A percentile compares a stretch with the other conserved stretches of the same genome.
Conservation (phyloP, 2,329 filamentous ascomycete genomes). For the Elsinoe fawcettii region DNA sequence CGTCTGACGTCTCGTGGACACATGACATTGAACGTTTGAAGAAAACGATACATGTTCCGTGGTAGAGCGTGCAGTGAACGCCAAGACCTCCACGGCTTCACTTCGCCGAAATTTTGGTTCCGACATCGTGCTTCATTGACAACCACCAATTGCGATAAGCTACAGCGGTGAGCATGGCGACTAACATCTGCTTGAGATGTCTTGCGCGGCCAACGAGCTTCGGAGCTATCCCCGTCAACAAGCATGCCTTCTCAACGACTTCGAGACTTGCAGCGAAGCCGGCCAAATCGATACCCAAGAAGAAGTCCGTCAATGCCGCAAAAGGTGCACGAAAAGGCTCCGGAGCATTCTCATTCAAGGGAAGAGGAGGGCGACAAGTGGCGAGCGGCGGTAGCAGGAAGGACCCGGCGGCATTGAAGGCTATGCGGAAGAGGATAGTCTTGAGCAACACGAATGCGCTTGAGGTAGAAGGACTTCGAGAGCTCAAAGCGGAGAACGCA, state of each 20-base stretch:
- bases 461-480: slow-evolving; percentile 59
- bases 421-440: slow-evolving; percentile 77
- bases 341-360: slow-evolving; percentile 21
- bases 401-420: slow-evolving; percentile 70
- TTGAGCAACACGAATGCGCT: slow-evolving; percentile 92
- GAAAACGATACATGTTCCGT: too few species aligned
- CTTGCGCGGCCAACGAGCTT: slow-evolving; percentile 17
- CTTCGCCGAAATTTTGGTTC: neutral
- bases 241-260: slow-evolving; percentile 30
- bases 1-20: too few species aligned
- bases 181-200: slow-evolving; percentile 21
- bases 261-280: slow-evolving; percentile 23
- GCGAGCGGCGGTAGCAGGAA: slow-evolving; percentile 44
- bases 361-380: slow-evolving; percentile 22
- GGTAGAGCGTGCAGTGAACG: neutral
- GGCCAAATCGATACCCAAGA: slow-evolving; percentile 22
- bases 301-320: slow-evolving; percentile 23
- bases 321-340: slow-evolving; percentile 23
- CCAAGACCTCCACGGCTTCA: slow-evolving; percentile 7
- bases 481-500: slow-evolving; percentile 51
- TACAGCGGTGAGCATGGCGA: slow-evolving; percentile 21
- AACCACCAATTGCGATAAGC: neutral
- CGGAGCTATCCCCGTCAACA: slow-evolving; percentile 7
- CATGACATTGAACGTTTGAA: too few species aligned
- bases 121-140: neutral